Base-by-base conservation (phyloP, 2,329 filamentous ascomycete species). In the Microdochium trichocladiopsis region DNA sequence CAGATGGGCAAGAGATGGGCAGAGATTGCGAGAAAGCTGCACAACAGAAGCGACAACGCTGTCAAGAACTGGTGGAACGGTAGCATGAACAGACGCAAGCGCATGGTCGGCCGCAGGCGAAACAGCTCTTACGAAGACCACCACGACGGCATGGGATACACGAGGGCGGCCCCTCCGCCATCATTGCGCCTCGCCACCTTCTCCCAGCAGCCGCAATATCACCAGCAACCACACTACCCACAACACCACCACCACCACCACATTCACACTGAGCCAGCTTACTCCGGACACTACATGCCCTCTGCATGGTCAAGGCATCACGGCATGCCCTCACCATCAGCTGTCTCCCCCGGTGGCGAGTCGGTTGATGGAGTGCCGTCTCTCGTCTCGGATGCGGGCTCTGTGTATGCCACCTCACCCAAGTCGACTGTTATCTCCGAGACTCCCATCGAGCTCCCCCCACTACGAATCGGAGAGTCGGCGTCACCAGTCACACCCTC, bases 61-160 rank as follows among this genome's bases (percentile, higher is more conserved):
- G 90, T 96, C 57, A 96, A 96, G 81, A 96, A 96, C 70, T 96
- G 91, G 90, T 96, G 89, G 89, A 96, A 96, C 66, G 91, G 92
- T 49, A 89, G 87, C 66, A 88, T 92, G 79, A 96, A 96, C 72
- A 83, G 91, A 63, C 79, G 87, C 62, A 79, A 76, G 63, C 74
- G 84, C 58, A 67, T 75, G 50, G 66, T 72, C 56, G 69, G 73
- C 36, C 66, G 66, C 57, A 72, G 66, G 57, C 61, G 61, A 37
- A 55, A 55, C 51, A 57, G 47, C 36, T 57, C 52, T 60, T 67
- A 51, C 61, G 69, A 60, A 64, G 68, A 50, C 63, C 57, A 55
- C 60, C 61, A 53, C 49, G 51, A 51, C 23, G 33, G 45, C 18
- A 47, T 22, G 24, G 47, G 45, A 11, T 52, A 48, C 43, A 25